phyloP scores from a whole-genome alignment of 768 basidiomycete genomes.

The Mycena maculata region DNA sequence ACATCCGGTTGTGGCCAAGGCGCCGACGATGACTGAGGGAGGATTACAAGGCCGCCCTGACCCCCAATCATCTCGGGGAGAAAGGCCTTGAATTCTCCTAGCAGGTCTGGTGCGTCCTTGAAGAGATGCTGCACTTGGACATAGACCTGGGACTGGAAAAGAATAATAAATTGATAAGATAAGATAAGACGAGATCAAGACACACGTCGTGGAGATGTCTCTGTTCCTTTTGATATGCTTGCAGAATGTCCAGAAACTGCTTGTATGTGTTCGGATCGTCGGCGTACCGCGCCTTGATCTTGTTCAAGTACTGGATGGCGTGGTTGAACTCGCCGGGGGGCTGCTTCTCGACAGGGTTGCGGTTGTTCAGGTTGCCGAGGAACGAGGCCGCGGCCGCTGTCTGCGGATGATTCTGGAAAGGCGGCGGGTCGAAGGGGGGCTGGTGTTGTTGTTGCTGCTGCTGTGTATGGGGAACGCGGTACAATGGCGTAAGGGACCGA shows the following conservation, averaged over 20 bases:
- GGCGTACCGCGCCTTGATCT: slow-evolving; percentile 93
- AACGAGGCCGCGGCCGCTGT: slow-evolving; percentile 74
- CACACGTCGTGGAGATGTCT: slow-evolving; percentile 77
- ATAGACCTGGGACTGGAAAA: slow-evolving; percentile 75
- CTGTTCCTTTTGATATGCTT: slow-evolving; percentile 89
- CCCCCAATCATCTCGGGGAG: slow-evolving; percentile 71
- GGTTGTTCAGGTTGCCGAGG: slow-evolving; percentile 68
- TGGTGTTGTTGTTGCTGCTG: slow-evolving; percentile 32
- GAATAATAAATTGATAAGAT: slow-evolving; percentile 22
- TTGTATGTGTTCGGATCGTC: slow-evolving; percentile 94
- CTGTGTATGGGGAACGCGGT: slow-evolving; percentile 51
- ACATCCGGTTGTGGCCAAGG: slow-evolving; percentile 55
- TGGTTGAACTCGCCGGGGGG: slow-evolving; percentile 82
- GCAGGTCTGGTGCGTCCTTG: slow-evolving; percentile 82
- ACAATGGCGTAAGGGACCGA: slow-evolving; percentile 68
- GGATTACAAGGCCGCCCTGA: slow-evolving; percentile 56
- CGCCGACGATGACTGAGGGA: slow-evolving; percentile 60
- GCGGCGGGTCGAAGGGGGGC: slow-evolving; percentile 52
- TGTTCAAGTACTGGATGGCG: slow-evolving; percentile 97
- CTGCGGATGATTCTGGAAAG: slow-evolving; percentile 54
- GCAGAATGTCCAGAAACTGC: slow-evolving; percentile 88
- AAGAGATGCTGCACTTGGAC: slow-evolving; percentile 84
- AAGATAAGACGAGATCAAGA: slow-evolving; percentile 30
- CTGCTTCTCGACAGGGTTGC: slow-evolving; percentile 58
- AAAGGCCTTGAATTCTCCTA: slow-evolving; percentile 86